These are phyloP conservation scores for Neophaeococcomyces mojaviensis DNA, from an alignment of 2,329 filamentous ascomycete genomes.

Conservation along the genomic window DNA sequence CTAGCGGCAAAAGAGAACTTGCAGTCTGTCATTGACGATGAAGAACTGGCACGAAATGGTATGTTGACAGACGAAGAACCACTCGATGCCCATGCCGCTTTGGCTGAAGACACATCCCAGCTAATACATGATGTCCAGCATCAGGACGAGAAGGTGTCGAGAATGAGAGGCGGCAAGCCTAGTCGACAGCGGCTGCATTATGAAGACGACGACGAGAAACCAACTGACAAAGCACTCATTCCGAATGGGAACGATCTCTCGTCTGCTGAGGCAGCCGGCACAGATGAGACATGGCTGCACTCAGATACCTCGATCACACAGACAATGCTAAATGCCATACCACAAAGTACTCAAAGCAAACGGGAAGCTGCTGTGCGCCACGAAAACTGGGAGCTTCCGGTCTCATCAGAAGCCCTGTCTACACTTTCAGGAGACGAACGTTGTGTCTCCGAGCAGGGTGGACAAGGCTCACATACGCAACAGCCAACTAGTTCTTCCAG, in stretches of 20 bases:
- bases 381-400: no score
- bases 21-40: constrained; percentile 9
- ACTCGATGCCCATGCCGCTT: background rate
- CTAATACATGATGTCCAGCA: constrained; percentile 10
- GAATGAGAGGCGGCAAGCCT: constrained; percentile 7
- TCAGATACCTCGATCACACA: no score
- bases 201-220: constrained; percentile 12
- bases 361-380: no score
- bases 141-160: constrained; percentile 14
- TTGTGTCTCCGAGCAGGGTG: background rate
- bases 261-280: background rate
- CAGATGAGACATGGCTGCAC: no score
- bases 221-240: background rate
- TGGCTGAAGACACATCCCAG: background rate
- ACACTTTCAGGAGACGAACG: no score
- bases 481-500: no score
- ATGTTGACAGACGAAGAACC: constrained; percentile 13
- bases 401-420: no score
- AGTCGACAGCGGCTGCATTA: constrained; percentile 14
- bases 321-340: no score
- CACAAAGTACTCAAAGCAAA: no score
- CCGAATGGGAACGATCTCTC: background rate
- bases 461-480: no score
- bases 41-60: constrained; percentile 15
- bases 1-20: constrained; percentile 8